These are phyloP conservation scores for Albatrellus ellisii DNA, from an alignment of 768 basidiomycete genomes.

Conservation along the genomic window DNA sequence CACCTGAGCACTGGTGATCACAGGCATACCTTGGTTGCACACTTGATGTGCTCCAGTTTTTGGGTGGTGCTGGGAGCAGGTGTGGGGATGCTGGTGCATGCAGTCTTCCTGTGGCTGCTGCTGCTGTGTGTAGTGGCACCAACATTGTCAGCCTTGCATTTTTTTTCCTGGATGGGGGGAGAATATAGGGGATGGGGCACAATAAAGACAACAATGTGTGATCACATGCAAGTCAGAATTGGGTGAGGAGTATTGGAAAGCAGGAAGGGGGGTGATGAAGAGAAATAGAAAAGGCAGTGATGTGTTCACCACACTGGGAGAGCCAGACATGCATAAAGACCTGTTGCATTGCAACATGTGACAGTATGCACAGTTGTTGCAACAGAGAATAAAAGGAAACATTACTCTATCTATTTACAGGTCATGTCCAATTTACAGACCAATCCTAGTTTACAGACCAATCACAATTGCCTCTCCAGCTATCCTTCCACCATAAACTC, in stretches of 20 bases:
- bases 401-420: too few species aligned
- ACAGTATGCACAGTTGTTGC: too few species aligned
- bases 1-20: neutral
- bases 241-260: neutral
- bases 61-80: too few species aligned
- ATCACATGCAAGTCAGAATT: neutral
- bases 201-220: neutral
- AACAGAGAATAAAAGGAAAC: too few species aligned
- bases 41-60: conserved; percentile 23
- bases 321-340: too few species aligned
- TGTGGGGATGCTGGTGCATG: conserved; percentile 20
- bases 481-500: too few species aligned
- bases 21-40: conserved; percentile 33
- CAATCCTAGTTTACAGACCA: too few species aligned
- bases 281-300: neutral
- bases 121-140: conserved; percentile 27
- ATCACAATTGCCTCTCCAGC: too few species aligned
- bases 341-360: too few species aligned
- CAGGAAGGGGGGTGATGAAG: neutral
- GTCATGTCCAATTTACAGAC: too few species aligned
- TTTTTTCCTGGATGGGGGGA: conserved; percentile 26
- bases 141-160: conserved; percentile 29
- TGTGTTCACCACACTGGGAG: too few species aligned
- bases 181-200: neutral
- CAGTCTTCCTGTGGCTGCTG: conserved; percentile 8